These are phyloP conservation scores for Lachancea thermotolerans DNA, from an alignment of 805 yeast genomes.

Conservation along the genomic window DNA sequence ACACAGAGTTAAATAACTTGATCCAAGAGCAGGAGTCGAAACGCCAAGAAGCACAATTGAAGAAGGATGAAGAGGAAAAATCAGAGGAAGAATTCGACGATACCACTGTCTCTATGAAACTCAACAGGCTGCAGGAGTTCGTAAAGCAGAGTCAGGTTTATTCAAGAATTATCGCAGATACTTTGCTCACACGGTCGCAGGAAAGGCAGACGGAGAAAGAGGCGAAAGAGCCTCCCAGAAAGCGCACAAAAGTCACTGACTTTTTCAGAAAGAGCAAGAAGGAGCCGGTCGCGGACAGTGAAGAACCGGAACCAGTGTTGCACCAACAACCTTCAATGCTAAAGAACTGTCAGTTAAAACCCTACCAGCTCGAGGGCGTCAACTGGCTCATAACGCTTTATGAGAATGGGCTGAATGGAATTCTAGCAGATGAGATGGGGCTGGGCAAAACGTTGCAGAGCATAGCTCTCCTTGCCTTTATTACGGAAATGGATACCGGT, in stretches of 20 bases:
- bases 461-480: conserved; percentile 66
- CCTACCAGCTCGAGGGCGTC: conserved; percentile 82
- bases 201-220: conserved; percentile 21
- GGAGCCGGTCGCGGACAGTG: neutral
- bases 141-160: conserved; percentile 86
- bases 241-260: conserved; percentile 17
- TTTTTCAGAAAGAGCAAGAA: conserved; percentile 11
- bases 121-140: conserved; percentile 60
- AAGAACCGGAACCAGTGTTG: conserved; percentile 7
- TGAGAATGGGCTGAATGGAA: conserved; percentile 92
- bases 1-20: conserved; percentile 18
- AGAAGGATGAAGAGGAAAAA: conserved; percentile 9
- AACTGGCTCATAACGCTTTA: conserved; percentile 85
- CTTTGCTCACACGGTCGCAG: conserved; percentile 44
- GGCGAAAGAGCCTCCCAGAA: conserved; percentile 7
- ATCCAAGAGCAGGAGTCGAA: conserved; percentile 6
- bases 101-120: conserved; percentile 48
- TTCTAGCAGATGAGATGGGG: conserved; percentile 97
- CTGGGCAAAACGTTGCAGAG: conserved; percentile 90
- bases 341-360: conserved; percentile 59
- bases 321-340: conserved; percentile 48
- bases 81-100: conserved; percentile 26
- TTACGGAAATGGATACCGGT: conserved; percentile 67
- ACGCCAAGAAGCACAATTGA: conserved; percentile 1
- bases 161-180: conserved; percentile 78